Percentiles rank a stretch among this genome's conserved stretches.
Conservation (phyloP, 2,329 filamentous ascomycete species). For the Talaromyces sp. region DNA sequence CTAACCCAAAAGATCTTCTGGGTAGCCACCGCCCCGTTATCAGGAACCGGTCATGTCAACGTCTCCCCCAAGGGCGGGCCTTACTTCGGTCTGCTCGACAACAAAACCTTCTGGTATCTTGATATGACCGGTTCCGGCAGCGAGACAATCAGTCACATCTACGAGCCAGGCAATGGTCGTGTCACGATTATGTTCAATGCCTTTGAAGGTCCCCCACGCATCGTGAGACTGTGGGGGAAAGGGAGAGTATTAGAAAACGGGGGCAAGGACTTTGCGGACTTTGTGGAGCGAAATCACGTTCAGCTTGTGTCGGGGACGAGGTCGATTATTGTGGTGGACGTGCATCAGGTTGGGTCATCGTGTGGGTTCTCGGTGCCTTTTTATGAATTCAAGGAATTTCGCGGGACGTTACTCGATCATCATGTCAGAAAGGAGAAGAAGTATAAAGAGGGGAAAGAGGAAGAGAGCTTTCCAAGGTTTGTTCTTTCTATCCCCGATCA, state of each 20-base stretch:
- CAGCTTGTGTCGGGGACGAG: constrained; percentile 7
- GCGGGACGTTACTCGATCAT: constrained; percentile 6
- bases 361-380: constrained; percentile 17
- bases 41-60: constrained; percentile 17
- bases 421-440: constrained; percentile 12
- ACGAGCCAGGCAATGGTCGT: constrained; percentile 17
- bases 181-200: constrained; percentile 18
- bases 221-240: constrained; percentile 17
- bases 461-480: constrained; percentile 17
- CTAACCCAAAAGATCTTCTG: constrained; percentile 17
- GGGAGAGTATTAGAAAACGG: constrained; percentile 14
- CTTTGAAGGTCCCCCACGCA: constrained; percentile 16
- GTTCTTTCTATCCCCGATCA: neutral
- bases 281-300: constrained; percentile 14
- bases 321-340: constrained; percentile 17
- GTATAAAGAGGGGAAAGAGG: constrained; percentile 13
- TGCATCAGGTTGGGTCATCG: constrained; percentile 18
- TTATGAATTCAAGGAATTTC: constrained; percentile 17
- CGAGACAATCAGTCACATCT: constrained; percentile 19
- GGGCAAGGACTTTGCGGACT: constrained; percentile 2
- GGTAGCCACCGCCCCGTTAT: constrained; percentile 16
- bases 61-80: constrained; percentile 17
- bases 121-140: constrained; percentile 17
- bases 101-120: constrained; percentile 17
- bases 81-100: constrained; percentile 15